A percentile compares a stretch with the other conserved stretches of the same genome.
phyloP scores from a whole-genome alignment of 495 filamentous ascomycete genomes.

The Chaetomidium leptoderma region DNA sequence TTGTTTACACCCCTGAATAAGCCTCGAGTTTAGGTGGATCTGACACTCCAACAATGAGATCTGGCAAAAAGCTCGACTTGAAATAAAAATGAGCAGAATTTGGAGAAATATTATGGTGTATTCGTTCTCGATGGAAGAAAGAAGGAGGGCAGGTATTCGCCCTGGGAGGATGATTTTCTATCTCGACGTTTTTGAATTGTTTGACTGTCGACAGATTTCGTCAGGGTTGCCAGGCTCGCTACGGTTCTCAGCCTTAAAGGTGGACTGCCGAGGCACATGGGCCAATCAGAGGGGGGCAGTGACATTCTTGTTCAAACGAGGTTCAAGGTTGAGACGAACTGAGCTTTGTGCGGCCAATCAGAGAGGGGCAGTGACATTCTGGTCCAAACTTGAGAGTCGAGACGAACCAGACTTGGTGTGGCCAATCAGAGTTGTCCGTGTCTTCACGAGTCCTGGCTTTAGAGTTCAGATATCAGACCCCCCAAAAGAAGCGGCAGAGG shows the following conservation, averaged over 20 bases:
- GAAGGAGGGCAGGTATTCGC: background rate
- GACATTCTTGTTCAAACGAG: constrained; percentile 10
- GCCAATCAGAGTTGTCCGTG: constrained; percentile 12
- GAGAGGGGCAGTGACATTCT: constrained; percentile 14
- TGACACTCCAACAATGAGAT: background rate
- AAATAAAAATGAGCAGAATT: background rate
- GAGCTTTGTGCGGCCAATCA: constrained; percentile 3
- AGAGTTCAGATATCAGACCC: background rate
- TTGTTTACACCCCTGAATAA: constrained; percentile 3
- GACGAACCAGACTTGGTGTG: background rate
- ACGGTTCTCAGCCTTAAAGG: constrained; percentile 6
- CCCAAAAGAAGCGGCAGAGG: background rate
- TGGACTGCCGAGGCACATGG: background rate
- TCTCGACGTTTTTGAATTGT: background rate
- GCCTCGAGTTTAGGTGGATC: background rate
- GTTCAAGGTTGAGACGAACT: background rate
- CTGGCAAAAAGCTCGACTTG: background rate
- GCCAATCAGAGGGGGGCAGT: constrained; percentile 4
- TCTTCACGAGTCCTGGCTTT: background rate
- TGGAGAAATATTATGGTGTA: background rate
- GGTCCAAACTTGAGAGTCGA: background rate
- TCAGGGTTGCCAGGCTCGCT: background rate
- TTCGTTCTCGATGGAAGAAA: background rate
- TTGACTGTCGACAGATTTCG: background rate
- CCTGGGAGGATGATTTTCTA: background rate